Conservation (phyloP, 768 basidiomycete genomes). For the Lactarius trivialis region DNA sequence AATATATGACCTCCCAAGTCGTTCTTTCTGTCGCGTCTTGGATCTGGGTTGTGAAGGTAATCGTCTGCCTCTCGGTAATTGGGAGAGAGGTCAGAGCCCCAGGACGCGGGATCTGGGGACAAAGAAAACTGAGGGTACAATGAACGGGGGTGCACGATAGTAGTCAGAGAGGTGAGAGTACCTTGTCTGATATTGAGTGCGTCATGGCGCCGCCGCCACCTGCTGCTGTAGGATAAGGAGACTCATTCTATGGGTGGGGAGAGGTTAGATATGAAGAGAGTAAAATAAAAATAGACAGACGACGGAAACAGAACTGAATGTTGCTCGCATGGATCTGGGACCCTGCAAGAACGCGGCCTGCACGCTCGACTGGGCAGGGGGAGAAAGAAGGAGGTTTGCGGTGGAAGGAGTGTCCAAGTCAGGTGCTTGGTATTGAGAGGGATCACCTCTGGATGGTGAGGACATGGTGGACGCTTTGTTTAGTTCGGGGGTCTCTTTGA, state of each 20-base stretch:
- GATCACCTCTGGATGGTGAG: constrained; percentile 24
- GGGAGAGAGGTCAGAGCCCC: constrained; percentile 26
- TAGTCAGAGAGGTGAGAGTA: neutral
- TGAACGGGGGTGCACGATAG: neutral
- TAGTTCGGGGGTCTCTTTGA: too few species aligned
- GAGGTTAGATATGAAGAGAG: neutral
- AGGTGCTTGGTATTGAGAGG: constrained; percentile 36
- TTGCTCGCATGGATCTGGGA: constrained; percentile 33
- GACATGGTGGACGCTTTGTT: neutral
- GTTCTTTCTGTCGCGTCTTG: constrained; percentile 29
- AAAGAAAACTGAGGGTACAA: constrained; percentile 19
- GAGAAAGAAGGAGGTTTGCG: constrained; percentile 46
- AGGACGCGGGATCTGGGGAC: constrained; percentile 29
- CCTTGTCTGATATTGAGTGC: constrained; percentile 30
- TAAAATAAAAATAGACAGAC: constrained; percentile 30
- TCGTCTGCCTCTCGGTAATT: constrained; percentile 28
- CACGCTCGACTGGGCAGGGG: constrained; percentile 30
- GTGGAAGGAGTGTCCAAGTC: constrained; percentile 44
- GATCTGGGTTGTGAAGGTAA: constrained; percentile 31
- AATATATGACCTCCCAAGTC: constrained; percentile 33
- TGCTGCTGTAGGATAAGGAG: constrained; percentile 20
- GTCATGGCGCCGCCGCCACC: constrained; percentile 12
- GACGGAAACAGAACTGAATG: constrained; percentile 37
- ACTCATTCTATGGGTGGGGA: constrained; percentile 21
- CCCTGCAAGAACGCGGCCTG: constrained; percentile 41